Evolutionary conservation across 176 grass and related monocot species (phyloP).

Genomic region (Cenchrus fungigraminus): DNA sequence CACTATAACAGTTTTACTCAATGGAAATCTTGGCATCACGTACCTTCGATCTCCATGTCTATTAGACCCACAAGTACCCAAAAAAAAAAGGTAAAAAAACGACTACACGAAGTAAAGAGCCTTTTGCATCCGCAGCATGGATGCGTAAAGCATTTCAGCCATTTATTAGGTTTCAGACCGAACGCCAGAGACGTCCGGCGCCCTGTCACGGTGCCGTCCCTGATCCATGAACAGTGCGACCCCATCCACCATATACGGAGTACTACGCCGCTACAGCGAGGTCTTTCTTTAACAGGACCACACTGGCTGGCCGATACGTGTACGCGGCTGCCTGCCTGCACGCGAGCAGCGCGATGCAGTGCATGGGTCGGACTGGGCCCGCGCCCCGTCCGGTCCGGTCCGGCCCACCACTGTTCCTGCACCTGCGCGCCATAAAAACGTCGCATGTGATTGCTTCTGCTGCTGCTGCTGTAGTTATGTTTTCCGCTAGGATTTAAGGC

Average conservation of each 20-base stretch:
- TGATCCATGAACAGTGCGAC: background rate
- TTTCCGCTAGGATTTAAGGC: background rate
- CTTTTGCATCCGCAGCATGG: too few relatives aligned
- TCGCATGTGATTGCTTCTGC: constrained; percentile 38
- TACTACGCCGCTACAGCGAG: background rate
- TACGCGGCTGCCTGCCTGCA: background rate
- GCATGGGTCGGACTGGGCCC: background rate
- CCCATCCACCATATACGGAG: too few relatives aligned
- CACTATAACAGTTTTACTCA: background rate
- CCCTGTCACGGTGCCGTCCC: background rate
- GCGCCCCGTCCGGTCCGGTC: background rate
- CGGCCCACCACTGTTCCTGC: background rate
- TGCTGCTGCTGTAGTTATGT: background rate
- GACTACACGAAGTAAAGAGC: too few relatives aligned
- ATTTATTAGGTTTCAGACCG: background rate
- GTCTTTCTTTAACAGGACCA: constrained; percentile 27
- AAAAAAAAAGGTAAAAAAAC: too few relatives aligned
- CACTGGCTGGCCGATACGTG: background rate
- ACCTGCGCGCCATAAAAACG: constrained; percentile 20
- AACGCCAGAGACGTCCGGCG: background rate
- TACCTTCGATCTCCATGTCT: background rate
- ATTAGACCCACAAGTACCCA: too few relatives aligned
- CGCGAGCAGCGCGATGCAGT: background rate
- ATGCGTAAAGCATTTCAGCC: background rate
- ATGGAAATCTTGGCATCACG: background rate